Percentiles rank a stretch among this genome's conserved stretches.
Conservation (phyloP, 495 filamentous ascomycete species). For the Penicillium maclennaniae region DNA sequence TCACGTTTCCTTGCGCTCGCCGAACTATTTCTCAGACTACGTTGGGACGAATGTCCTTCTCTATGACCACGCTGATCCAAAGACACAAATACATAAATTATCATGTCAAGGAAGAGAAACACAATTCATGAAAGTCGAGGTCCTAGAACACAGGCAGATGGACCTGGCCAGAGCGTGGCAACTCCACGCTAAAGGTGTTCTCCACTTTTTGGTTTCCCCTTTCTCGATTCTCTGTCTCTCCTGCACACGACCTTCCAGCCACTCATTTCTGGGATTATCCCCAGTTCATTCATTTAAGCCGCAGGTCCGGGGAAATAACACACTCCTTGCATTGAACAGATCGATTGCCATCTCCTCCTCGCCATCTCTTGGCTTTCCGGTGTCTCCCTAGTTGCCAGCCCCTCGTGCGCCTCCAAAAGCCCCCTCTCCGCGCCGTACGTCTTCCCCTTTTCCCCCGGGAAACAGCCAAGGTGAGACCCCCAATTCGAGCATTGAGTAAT, state of each 20-base stretch:
- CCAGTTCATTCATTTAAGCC: conserved; percentile 10
- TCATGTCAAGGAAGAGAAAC: not conserved
- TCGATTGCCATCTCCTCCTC: not conserved
- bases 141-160: not conserved
- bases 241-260: conserved; percentile 8
- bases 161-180: not conserved
- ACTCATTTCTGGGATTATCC: conserved; percentile 1
- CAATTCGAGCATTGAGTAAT: no score
- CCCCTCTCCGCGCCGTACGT: not conserved
- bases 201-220: conserved; percentile 11
- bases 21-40: no score
- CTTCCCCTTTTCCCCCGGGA: not conserved
- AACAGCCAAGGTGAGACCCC: no score
- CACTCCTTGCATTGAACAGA: conserved; percentile 15
- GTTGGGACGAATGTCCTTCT: no score
- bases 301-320: conserved; percentile 5
- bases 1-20: no score
- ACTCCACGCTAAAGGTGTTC: not conserved
- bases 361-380: not conserved
- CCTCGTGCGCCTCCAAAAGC: not conserved
- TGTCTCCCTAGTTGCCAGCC: not conserved
- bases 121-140: not conserved
- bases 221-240: conserved; percentile 7
- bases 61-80: no score
- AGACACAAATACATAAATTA: no score